A percentile compares a stretch with the other conserved stretches of the same genome.
Evolutionary conservation across 495 filamentous ascomycete genomes (phyloP).

Genomic region (Baudoinia panamericana): DNA sequence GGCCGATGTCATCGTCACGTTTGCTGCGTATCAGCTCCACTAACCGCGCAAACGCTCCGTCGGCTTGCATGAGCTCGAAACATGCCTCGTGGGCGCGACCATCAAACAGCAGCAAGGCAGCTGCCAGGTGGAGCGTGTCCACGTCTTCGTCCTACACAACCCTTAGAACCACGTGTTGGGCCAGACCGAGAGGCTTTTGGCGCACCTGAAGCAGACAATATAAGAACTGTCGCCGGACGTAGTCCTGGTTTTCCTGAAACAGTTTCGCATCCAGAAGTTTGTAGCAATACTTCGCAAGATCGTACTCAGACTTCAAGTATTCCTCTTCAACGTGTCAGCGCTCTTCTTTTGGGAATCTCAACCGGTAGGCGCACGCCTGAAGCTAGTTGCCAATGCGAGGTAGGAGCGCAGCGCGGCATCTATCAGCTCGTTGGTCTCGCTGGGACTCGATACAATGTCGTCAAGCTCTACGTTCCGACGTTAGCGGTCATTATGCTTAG

Average conservation of each 20-base stretch:
- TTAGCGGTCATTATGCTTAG: too few relatives aligned
- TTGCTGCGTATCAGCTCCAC: slow-evolving; percentile 64
- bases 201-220: slow-evolving; percentile 75
- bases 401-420: slow-evolving; percentile 78
- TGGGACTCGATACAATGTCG: slow-evolving; percentile 59
- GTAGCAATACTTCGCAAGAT: slow-evolving; percentile 72
- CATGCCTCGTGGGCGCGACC: slow-evolving; percentile 64
- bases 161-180: background rate
- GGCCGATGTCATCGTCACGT: slow-evolving; percentile 47
- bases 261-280: slow-evolving; percentile 62
- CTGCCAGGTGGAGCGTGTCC: slow-evolving; percentile 64
- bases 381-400: slow-evolving; percentile 62
- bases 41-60: slow-evolving; percentile 69
- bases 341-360: background rate
- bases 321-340: slow-evolving; percentile 40
- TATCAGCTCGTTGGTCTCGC: slow-evolving; percentile 62
- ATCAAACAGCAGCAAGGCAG: slow-evolving; percentile 81
- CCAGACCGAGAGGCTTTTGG: background rate
- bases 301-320: slow-evolving; percentile 71
- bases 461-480: slow-evolving; percentile 55
- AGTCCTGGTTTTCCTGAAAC: slow-evolving; percentile 61
- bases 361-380: slow-evolving; percentile 42
- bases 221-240: slow-evolving; percentile 85
- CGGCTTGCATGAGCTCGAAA: slow-evolving; percentile 75
- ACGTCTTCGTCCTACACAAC: slow-evolving; percentile 59